These are phyloP conservation scores for Chamaecrista fasciculata DNA, from an alignment of 306 rosid genomes.

Conservation along the genomic window DNA sequence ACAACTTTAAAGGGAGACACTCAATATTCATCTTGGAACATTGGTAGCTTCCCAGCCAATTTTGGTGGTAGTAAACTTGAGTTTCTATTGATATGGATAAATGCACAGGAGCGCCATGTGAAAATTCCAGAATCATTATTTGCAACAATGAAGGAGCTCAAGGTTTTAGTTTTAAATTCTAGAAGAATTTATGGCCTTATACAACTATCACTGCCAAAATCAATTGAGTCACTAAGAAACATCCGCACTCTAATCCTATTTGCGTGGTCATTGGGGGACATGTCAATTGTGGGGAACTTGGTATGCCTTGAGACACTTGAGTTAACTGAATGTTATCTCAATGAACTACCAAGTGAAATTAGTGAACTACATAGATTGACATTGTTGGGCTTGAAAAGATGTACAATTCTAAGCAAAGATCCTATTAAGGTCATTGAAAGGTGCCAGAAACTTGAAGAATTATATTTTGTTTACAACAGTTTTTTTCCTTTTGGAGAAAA, in stretches of 20 bases:
- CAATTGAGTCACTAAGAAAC: not conserved
- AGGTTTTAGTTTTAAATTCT: not conserved
- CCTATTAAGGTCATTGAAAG: slow-evolving; percentile 26
- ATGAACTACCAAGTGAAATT: slow-evolving; percentile 14
- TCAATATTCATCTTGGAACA: slow-evolving; percentile 16
- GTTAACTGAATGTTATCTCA: slow-evolving; percentile 4
- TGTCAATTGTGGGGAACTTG: slow-evolving; percentile 6
- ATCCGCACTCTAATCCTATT: accelerated
- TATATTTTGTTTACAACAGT: not conserved
- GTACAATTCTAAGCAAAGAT: not conserved
- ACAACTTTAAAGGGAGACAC: not conserved
- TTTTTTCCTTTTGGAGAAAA: not conserved
- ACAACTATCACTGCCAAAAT: not conserved
- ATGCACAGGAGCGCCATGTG: not conserved
- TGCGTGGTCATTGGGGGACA: accelerated
- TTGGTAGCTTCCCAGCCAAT: not conserved
- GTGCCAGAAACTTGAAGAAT: slow-evolving; percentile 23
- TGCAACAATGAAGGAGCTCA: slow-evolving; percentile 7
- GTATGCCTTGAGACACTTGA: slow-evolving; percentile 21
- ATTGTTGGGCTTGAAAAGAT: slow-evolving; percentile 1
- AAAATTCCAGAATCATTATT: not conserved
- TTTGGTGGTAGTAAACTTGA: slow-evolving; percentile 21
- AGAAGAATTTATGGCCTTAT: no score
- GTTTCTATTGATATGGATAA: not conserved
- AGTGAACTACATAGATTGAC: not conserved